phyloP scores from a whole-genome alignment of 768 basidiomycete species.

The Omphalotus guepiniiformis region DNA sequence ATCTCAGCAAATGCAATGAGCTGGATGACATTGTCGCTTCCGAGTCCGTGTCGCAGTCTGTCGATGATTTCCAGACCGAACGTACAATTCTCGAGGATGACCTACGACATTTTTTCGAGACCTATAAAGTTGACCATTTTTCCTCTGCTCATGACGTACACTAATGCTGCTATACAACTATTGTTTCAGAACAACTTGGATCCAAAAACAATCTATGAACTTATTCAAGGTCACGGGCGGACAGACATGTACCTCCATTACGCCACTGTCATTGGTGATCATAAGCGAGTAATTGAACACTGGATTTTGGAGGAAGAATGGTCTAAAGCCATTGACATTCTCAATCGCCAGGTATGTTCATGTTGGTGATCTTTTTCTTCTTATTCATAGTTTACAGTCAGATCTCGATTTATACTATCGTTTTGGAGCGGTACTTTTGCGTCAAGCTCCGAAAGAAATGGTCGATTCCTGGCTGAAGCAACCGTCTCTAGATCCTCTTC shows the following conservation, averaged over 20 bases:
- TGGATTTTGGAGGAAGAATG: conserved; percentile 93
- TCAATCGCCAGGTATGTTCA: conserved; percentile 75
- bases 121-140: conserved; percentile 69
- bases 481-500: conserved; percentile 70
- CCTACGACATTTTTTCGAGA: conserved; percentile 86
- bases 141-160: no score
- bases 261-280: conserved; percentile 78
- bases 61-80: conserved; percentile 81
- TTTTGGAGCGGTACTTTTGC: conserved; percentile 84
- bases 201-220: conserved; percentile 80
- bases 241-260: conserved; percentile 91
- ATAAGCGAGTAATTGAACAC: conserved; percentile 81
- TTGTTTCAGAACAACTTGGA: conserved; percentile 76
- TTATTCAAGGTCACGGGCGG: conserved; percentile 90
- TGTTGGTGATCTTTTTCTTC: conserved; percentile 3
- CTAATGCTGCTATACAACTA: no score
- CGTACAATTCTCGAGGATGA: conserved; percentile 87
- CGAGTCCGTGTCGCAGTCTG: conserved; percentile 74
- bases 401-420: conserved; percentile 89
- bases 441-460: conserved; percentile 81
- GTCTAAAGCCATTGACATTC: conserved; percentile 84
- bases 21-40: conserved; percentile 92
- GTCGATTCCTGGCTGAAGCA: conserved; percentile 92
- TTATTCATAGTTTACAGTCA: conserved; percentile 40
- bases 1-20: conserved; percentile 94